phyloP scores from a whole-genome alignment of 805 yeast species.

The Schwanniomyces pseudopolymorphus region DNA sequence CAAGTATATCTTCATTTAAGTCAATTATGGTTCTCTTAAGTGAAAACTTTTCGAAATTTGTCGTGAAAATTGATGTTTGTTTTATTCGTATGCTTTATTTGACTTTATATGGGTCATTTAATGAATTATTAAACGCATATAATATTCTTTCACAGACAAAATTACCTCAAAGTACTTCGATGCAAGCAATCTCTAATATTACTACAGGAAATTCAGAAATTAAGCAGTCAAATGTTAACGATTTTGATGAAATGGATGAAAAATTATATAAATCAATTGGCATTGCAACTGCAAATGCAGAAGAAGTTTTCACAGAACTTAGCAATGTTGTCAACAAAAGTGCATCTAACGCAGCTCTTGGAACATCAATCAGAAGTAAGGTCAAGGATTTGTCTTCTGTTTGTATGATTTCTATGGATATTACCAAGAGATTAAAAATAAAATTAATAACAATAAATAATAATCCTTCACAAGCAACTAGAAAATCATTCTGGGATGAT shows the following conservation, averaged over 20 bases:
- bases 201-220: constrained; percentile 3
- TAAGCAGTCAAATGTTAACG: constrained; percentile 15
- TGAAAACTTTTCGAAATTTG: constrained; percentile 47
- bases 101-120: constrained; percentile 60
- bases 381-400: constrained; percentile 76
- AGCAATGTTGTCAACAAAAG: constrained; percentile 65
- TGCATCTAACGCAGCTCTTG: constrained; percentile 40
- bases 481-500: constrained; percentile 78
- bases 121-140: constrained; percentile 70
- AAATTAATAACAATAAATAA: constrained; percentile 52
- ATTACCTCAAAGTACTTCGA: background rate
- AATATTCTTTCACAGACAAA: constrained; percentile 26
- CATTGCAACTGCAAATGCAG: constrained; percentile 66
- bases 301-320: constrained; percentile 72
- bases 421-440: constrained; percentile 62
- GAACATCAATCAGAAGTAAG: constrained; percentile 52
- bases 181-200: constrained; percentile 1
- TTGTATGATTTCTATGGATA: constrained; percentile 80
- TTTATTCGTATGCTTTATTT: constrained; percentile 64
- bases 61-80: constrained; percentile 60
- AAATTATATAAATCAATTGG: constrained; percentile 64
- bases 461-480: constrained; percentile 49
- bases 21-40: constrained; percentile 49
- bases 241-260: constrained; percentile 56
- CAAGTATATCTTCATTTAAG: constrained; percentile 48